Evolutionary conservation across 805 yeast species (phyloP).

Genomic region (Candida loeiensis): DNA sequence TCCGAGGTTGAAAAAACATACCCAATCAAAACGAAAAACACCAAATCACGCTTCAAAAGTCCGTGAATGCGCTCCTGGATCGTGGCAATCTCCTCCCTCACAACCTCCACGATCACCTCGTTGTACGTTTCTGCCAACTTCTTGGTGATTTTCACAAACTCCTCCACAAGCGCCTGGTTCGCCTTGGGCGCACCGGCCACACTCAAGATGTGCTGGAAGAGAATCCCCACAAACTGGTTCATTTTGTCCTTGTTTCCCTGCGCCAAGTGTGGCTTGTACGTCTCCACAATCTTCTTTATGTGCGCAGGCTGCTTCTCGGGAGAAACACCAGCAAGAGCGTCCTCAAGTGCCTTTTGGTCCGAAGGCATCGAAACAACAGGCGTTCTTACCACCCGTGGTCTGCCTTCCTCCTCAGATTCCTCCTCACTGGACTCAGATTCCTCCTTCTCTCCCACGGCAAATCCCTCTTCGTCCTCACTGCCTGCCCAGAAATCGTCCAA

Average conservation of each 20-base stretch:
- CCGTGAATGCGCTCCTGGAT: constrained; percentile 49
- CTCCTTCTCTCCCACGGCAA: constrained; percentile 38
- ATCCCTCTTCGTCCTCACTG: constrained; percentile 44
- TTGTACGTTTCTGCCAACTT: constrained; percentile 63
- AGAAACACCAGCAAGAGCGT: constrained; percentile 28
- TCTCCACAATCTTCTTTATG: constrained; percentile 53
- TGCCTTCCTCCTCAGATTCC: constrained; percentile 12
- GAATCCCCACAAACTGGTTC: constrained; percentile 57
- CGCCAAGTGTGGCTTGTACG: constrained; percentile 73
- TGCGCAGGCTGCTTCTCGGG: constrained; percentile 43
- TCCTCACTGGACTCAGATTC: constrained; percentile 26
- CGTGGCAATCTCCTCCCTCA: constrained; percentile 54
- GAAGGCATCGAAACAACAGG: constrained; percentile 27
- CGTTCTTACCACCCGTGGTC: constrained; percentile 5
- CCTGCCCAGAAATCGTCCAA: constrained; percentile 65
- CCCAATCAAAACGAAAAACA: constrained; percentile 71
- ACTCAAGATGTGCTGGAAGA: constrained; percentile 59
- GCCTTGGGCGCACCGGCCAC: constrained; percentile 36
- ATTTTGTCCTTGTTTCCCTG: constrained; percentile 77
- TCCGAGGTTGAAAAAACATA: constrained; percentile 88
- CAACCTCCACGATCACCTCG: constrained; percentile 56
- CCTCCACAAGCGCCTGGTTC: constrained; percentile 29
- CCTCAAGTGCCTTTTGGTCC: constrained; percentile 28
- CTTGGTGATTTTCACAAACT: constrained; percentile 47
- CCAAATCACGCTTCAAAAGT: constrained; percentile 45